A percentile compares a stretch with the other conserved stretches of the same genome.
phyloP scores from a whole-genome alignment of 2,329 filamentous ascomycete species.

The Colletotrichum sp. region DNA sequence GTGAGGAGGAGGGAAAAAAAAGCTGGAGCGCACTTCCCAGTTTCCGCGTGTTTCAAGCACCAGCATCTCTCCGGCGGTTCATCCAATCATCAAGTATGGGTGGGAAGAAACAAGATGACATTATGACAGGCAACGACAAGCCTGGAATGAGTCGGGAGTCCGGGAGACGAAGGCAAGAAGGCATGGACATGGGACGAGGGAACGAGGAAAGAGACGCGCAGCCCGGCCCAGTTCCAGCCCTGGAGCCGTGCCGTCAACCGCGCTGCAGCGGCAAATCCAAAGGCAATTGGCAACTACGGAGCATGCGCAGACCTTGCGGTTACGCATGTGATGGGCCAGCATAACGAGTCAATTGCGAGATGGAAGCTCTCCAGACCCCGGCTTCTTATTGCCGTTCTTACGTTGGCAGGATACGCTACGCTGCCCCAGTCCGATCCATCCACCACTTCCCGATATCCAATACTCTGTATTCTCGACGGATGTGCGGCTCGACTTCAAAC shows the following conservation, averaged over 20 bases:
- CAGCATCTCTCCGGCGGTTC: neutral
- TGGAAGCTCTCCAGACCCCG: neutral
- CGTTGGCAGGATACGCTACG: neutral
- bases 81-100: neutral
- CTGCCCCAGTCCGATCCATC: neutral
- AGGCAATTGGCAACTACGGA: neutral
- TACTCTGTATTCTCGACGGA: neutral
- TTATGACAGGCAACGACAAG: neutral
- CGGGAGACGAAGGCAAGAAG: neutral
- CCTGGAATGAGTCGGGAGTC: neutral
- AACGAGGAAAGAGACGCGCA: neutral
- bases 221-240: neutral
- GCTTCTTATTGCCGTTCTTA: neutral
- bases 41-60: constrained; percentile 16
- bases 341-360: neutral
- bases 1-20: neutral
- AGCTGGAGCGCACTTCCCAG: constrained; percentile 10
- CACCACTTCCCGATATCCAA: neutral
- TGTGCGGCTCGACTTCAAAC: neutral
- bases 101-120: neutral
- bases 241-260: neutral
- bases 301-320: neutral
- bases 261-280: neutral
- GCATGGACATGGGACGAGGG: neutral
- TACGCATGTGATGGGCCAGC: neutral